Base-by-base conservation (phyloP, 768 basidiomycete genomes). In the Peribolospora baueri region DNA sequence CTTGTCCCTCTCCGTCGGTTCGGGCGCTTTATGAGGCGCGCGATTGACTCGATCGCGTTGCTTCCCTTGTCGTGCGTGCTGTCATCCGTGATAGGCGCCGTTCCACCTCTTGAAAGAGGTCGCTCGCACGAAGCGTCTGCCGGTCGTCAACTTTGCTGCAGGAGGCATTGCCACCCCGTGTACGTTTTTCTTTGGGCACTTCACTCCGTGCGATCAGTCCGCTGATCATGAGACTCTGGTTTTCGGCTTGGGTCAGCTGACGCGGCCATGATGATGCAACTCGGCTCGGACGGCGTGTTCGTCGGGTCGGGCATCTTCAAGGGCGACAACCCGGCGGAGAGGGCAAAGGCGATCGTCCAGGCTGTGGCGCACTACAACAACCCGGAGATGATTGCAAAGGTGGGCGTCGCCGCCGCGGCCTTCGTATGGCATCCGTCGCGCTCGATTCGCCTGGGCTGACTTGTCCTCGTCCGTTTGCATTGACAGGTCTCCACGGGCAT, bases 301-400 rank as follows among this genome's bases (percentile, higher is more conserved):
- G 88, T 95, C 57, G 91, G 91, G 45, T 93, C 88, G 14, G 91
- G 91, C 50, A 90, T 97, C 65, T 95, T 93, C 78, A 78, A 83
- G 79, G 88, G 88, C 48, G 84, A 81, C 51, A 82, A 97, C 65
- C 87, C 93, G 25, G 85, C 81, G 46, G 90, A 87, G 67, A 79
- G 87, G 51, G 93, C 93, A 5, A 78, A 79, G 51, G 90, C 93
- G 6, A 90, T 97, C 61, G 93, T 98, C 37, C 87, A 95, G 70
- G 85, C 93, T 46, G 87, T 90, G 63, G 95, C 91, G 1, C 91
- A 98, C 72, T 82, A 79, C 74, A 86, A 97, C 71, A 91, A 93
- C 69, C 78, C 88, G 7, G 81, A 84, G 64, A 74, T 87, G 48
- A 75, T 97, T 48, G 87, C 88, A 25, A 87, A 95, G 70, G 79